Base-by-base conservation (phyloP, 2,329 filamentous ascomycete genomes). In the Fusarium lyarnte region DNA sequence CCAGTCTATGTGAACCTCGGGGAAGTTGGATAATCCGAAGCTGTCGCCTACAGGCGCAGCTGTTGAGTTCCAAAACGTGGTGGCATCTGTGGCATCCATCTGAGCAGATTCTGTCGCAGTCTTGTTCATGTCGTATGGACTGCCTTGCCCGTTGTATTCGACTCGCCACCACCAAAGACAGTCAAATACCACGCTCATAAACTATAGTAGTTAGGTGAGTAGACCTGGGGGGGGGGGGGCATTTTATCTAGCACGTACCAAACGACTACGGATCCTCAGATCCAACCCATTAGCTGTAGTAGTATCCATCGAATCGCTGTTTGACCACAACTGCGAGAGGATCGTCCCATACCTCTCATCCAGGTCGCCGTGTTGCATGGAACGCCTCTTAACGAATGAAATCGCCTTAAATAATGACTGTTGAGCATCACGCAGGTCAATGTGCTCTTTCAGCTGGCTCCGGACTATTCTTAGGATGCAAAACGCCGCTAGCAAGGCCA, bases 101-200 rank as follows among this genome's bases (percentile, higher is more conserved):
- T 59, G 57, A 21, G 4, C 27, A 59, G 25, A 25, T 41, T 59
- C 35, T 33, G 46, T 27, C 1, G 8, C 45, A 54, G 27, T 14
- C n/a, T 33, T 59, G 35, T 25, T 25, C 17, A 11, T 54, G 23
- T 59, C 31, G 45, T 59, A 59, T 13, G 57, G 46, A 23, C 57
- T 59, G 27, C 57, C 57, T 54, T 59, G 57, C 35, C 57, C 57
- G 21, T 59, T 59, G 33, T 54, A 54, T 17, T 59, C 57, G 27
- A 59, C 57, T 59, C 57, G 46, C 46, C 57, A 59, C 57, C 57
- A 54, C 57, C 57, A 59, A 21, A 54, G 45, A 21, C 35, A 59
- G 46, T 54, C 57, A 33, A 59, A 59, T 8, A 54, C 57, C 9
- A 59, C 46, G 25, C 57, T 59, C 57, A 59, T 59, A 17, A 59